Conservation (phyloP, 257 asterid species). For the Capsicum baccatum region DNA sequence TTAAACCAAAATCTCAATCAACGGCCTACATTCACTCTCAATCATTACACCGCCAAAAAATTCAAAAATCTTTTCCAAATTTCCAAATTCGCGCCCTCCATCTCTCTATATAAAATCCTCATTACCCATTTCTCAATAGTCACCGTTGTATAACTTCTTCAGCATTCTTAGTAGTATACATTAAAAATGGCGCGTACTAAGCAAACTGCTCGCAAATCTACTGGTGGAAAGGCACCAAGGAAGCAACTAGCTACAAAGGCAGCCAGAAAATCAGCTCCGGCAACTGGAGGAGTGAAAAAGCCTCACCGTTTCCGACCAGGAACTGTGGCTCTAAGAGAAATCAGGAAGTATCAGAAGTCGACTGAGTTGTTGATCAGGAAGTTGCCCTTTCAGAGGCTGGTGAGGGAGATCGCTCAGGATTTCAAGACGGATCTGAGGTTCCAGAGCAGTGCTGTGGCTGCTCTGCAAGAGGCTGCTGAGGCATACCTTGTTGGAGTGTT, state of each 20-base stretch:
- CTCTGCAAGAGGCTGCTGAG: too few relatives aligned
- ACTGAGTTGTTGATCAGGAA: background rate
- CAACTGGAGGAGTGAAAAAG: conserved; percentile 59
- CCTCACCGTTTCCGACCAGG: too few relatives aligned
- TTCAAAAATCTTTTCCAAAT: conserved; percentile 28
- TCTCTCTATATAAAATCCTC: conserved; percentile 25
- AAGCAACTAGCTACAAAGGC: background rate
- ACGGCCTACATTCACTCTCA: background rate
- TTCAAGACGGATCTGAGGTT: too few relatives aligned
- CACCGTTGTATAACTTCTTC: background rate
- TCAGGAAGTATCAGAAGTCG: background rate
- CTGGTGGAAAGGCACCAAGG: conserved; percentile 40
- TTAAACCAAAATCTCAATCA: background rate
- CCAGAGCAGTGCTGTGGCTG: too few relatives aligned
- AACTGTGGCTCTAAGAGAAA: background rate
- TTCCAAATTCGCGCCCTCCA: conserved; percentile 36
- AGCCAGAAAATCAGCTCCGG: conserved; percentile 50
- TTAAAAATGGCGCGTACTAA: conserved; percentile 63
- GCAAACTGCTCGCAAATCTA: conserved; percentile 73
- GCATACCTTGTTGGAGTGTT: too few relatives aligned
- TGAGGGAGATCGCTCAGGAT: too few relatives aligned
- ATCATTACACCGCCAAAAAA: conserved; percentile 13
- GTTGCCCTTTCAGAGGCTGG: too few relatives aligned
- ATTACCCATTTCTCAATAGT: background rate
- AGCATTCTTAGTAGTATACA: background rate